Base-by-base conservation (phyloP, 192 early-diverging fungal species). In the Coemansia sp. region DNA sequence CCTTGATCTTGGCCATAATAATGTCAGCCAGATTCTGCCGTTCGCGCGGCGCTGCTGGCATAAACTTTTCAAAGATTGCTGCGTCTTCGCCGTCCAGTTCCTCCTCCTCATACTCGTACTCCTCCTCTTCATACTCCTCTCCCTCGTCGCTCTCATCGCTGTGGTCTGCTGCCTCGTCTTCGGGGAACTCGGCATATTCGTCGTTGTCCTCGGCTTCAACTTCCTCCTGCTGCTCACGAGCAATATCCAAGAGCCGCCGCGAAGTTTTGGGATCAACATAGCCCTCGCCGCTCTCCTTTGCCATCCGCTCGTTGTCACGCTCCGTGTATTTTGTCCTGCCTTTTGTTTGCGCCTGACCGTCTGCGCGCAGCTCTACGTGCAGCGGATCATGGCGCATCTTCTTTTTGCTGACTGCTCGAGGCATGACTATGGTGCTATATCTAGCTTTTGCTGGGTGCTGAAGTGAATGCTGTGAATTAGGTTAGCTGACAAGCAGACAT, bases 1-100 rank as follows among this genome's bases (percentile, higher is more conserved):
- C 86, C 58, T 89, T 85, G 65, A 98, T 94, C 83, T 97, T 97
- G 63, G 88, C 86, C 93, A 96, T 95, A 71, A 98, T 98, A 50
- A 99, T 74, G 66, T 99, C 95, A 3, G 97, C 92, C 37, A 98
- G 85, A 36, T 92, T 97, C 73, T 91, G 87, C 60, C 91, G 90
- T 75, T 91, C 88, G 38, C 73, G 80, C 17, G 93, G 94, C 20
- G 90, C 93, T 40, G 83, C 80, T 7, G 89, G 88, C 86, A 99
- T 87, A 72, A 95, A 99, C 77, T 94, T 94, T 56, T 91, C 89
- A 61, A 98, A 85, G n/a, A 93, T 69, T 26, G 85, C 86, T 26
- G 85, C 88, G 68, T 97, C 97, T 60, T 95, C 90, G 67, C 88
- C 66, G 51, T 88, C 88, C 47, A 88, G 88, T 54, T 85, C 87